phyloP scores from a whole-genome alignment of 2,329 filamentous ascomycete genomes.

The Ascochyta viciae-villosae region DNA sequence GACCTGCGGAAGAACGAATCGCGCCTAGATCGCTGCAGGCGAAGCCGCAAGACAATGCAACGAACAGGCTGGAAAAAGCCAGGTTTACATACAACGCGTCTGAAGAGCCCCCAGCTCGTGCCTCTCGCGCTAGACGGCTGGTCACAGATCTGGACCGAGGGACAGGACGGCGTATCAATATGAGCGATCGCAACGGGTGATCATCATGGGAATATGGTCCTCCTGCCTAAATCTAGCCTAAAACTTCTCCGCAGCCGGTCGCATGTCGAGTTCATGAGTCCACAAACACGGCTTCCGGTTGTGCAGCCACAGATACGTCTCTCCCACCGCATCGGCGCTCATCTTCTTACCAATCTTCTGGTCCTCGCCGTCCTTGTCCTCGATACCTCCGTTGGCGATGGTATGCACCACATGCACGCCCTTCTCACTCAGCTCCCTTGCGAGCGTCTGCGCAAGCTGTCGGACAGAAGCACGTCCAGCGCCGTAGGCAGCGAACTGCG shows the following conservation, averaged over 20 bases:
- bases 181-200: neutral
- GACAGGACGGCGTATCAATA: neutral
- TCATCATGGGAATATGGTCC: neutral
- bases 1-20: neutral
- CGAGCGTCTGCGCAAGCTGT: constrained; percentile 63
- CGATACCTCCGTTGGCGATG: constrained; percentile 63
- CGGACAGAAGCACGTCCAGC: constrained; percentile 60
- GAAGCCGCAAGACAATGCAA: neutral
- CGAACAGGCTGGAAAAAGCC: neutral
- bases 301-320: constrained; percentile 62
- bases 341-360: constrained; percentile 62
- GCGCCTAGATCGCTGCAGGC: neutral
- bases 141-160: neutral
- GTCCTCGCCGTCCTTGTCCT: constrained; percentile 59
- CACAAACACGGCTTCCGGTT: constrained; percentile 59
- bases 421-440: constrained; percentile 63
- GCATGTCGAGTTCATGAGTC: constrained; percentile 62
- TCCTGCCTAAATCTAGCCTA: constrained; percentile 24
- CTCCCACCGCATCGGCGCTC: constrained; percentile 64
- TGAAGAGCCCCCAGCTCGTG: neutral
- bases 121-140: neutral
- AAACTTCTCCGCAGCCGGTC: constrained; percentile 59
- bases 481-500: constrained; percentile 63
- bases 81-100: neutral
- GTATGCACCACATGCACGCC: constrained; percentile 67